Evolutionary conservation across 805 yeast species (phyloP), one percentile per base, ranked within the genome.

Genomic region (Maudiozyma serrabonitensis): DNA sequence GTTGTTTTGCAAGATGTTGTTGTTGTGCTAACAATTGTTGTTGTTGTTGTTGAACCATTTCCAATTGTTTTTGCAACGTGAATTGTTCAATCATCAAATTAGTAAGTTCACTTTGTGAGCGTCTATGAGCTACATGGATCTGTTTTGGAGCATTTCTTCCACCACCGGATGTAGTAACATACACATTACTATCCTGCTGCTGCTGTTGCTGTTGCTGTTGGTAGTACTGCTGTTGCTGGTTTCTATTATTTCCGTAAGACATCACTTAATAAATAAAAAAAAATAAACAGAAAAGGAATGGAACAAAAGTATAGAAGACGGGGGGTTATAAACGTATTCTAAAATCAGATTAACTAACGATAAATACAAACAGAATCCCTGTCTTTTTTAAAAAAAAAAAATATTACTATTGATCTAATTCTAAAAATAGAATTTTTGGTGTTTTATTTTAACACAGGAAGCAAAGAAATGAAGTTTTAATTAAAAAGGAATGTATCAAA

Each of bases 81-180:
- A 85, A 80, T 63, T 86, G 95, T 68, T 91, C 98, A 60, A 87
- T 75, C 96, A 91, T 91, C 55, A 91, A 73, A 49, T 84, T 85
- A 2, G 98, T 91, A 64, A 93, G 74, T 66, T 93, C 99, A 57
- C 90, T 81, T n/a, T 97, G 97, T 2, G 97, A 85, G 52, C 96
- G 78, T 61, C 98, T 79, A 62, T 93, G 98, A n/a, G 98, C 98
- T 55, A 91, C 89, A 69, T 89, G 95, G 52, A 93, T 74, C 52
- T 79, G 80, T 56, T 77, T 76, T 39, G 84, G 83, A 49, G 67
- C 66, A 52, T 71, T 72, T 40, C 65, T 70, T 4, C 49, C 48
- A 21, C 72, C 70, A 32, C 62, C 60, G 13, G 72, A 63, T 19
- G 69, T 59, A 43, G 60, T 54, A 39, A 58, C 65, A 46, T 39